Conservation (phyloP, 352 stramenopile species). For the Phytophthora citrophthora region DNA sequence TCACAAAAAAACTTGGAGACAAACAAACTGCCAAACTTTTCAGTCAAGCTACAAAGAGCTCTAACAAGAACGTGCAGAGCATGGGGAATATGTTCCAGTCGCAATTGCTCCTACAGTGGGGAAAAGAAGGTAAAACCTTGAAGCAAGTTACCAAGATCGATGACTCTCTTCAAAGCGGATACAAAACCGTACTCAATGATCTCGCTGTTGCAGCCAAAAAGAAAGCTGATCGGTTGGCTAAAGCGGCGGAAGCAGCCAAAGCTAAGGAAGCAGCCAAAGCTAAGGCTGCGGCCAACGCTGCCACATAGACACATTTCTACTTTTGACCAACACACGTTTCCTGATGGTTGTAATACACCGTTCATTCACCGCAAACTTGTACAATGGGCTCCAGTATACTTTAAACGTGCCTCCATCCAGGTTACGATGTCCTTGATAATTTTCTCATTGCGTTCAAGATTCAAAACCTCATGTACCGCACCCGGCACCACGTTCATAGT, state of each 20-base stretch:
- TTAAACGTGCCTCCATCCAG: conserved; percentile 42
- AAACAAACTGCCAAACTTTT: neutral
- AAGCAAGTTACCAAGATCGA: neutral
- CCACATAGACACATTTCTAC: neutral
- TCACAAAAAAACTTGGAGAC: neutral
- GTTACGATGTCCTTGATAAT: conserved; percentile 36
- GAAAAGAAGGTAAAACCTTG: neutral
- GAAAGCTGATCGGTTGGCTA: neutral
- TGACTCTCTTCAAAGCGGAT: neutral
- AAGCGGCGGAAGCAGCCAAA: neutral
- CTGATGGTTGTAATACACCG: neutral
- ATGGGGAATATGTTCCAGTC: neutral
- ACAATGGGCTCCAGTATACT: neutral
- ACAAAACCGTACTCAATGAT: neutral
- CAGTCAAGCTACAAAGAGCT: neutral
- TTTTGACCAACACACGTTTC: neutral
- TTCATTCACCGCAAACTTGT: neutral
- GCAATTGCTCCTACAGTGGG: neutral
- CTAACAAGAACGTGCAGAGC: neutral
- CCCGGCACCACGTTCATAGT: conserved; percentile 48
- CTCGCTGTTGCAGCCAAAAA: neutral
- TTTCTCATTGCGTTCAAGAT: conserved; percentile 41
- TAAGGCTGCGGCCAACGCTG: neutral
- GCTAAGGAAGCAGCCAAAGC: neutral
- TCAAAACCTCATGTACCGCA: conserved; percentile 49